These are phyloP conservation scores for Chenopodium formosanum DNA, from an alignment of 148 eudicot genomes.

Conservation along the genomic window DNA sequence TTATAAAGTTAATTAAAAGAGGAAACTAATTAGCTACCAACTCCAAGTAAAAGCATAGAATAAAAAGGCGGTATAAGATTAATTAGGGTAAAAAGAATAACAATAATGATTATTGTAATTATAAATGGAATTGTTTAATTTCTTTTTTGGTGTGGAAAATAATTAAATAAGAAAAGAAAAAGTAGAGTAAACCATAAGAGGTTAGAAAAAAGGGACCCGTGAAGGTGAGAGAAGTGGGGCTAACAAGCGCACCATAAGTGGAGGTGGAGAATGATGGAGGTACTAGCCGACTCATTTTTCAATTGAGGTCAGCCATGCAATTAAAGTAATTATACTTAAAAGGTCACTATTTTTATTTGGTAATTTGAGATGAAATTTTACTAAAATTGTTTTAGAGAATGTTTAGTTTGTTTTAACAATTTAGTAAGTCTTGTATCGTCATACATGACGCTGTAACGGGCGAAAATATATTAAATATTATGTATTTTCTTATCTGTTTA, in stretches of 20 bases:
- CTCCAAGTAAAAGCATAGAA: conserved; percentile 17
- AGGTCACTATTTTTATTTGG: neutral
- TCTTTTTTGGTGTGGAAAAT: neutral
- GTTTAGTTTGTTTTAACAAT: too few species aligned
- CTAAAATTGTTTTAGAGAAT: neutral
- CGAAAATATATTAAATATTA: too few species aligned
- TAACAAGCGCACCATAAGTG: conserved; percentile 35
- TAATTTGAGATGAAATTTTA: neutral
- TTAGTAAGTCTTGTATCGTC: too few species aligned
- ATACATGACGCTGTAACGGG: too few species aligned
- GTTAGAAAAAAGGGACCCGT: neutral
- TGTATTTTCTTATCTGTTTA: too few species aligned
- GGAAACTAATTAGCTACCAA: conserved; percentile 10
- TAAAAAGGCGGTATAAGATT: conserved; percentile 12
- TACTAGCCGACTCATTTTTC: conserved; percentile 9
- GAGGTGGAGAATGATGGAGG: conserved; percentile 30
- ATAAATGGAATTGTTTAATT: neutral
- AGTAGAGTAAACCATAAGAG: conserved; percentile 3
- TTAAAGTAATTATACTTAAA: neutral
- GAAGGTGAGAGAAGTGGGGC: conserved; percentile 25
- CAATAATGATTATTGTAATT: neutral
- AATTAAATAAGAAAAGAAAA: neutral
- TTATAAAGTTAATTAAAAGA: neutral
- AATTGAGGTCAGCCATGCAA: conserved; percentile 29
- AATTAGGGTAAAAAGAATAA: neutral